Evolutionary conservation across 1,284 basidiomycete species (phyloP), one percentile per base, ranked within the genome.

Genomic region (Neolentinus lepideus): DNA sequence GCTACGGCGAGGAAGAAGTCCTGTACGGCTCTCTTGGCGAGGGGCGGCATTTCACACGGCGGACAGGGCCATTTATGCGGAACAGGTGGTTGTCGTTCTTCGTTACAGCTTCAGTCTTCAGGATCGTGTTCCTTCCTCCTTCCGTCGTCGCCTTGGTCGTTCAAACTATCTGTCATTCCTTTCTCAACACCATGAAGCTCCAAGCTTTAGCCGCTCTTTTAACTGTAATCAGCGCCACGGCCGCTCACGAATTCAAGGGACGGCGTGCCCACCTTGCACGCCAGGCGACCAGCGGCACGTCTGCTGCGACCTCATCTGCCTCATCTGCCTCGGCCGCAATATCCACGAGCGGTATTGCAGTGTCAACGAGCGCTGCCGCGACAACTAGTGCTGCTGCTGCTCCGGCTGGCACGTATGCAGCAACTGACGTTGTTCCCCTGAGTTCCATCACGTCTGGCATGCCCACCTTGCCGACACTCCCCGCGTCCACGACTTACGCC

Each of bases 371-470:
- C 19, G 51, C 38, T 24, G 16, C 33, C 46, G 51, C 63, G 1
- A 57, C 66, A 2, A 56, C 66, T 3, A 57, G 62, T 19, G 61
- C 65, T 33, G 63, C 69, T 10, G 63, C 66, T 14, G 70, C 71
- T 16, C 1, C 58, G 21, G 50, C 54, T 35, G 54, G 43, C 16
- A 29, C 59, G 33, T 50, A 57, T 46, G 57, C 58, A 22, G 21
- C 58, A 24, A 61, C 66, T 24, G 64, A 59, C 47, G 64, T 83
- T 36, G 83, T 84, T 36, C 75, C 83, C 4, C 70, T 91, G 51
- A 76, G 74, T n/a, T 73, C 73, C 53, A 81, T 92, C 59, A 85
- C 80, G 2, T 80, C 80, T 31, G 85, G 84, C 56, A 90, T 89
- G 78, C 71, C 87, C 0, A 72, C 80, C 4, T 75, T 77, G 16